Percentiles rank a stretch among this genome's conserved stretches.
Evolutionary conservation across 345 rosid genomes (phyloP).

Genomic region (Gossypium longicalyx): DNA sequence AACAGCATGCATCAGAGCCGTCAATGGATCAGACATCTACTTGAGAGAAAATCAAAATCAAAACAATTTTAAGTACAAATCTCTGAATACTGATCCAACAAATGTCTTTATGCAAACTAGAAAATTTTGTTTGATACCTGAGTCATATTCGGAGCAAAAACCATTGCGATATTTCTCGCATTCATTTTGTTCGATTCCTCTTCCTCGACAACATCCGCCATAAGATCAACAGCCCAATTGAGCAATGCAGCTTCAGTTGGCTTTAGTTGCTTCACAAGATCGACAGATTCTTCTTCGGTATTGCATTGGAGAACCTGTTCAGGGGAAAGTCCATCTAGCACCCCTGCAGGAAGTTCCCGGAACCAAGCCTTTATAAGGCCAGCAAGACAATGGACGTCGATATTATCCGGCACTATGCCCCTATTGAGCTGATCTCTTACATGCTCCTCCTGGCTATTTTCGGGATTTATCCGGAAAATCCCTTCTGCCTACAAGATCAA

Average conservation of each 20-base stretch:
- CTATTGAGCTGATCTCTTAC: constrained; percentile 87
- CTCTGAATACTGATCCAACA: neutral
- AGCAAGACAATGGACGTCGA: constrained; percentile 94
- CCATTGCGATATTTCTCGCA: constrained; percentile 95
- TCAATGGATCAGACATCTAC: constrained; percentile 91
- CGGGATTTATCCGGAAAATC: constrained; percentile 92
- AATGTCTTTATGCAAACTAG: too few relatives aligned
- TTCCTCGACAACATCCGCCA: constrained; percentile 95
- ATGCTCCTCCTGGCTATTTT: constrained; percentile 89
- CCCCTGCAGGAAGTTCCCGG: constrained; percentile 91
- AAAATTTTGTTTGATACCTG: constrained; percentile 40
- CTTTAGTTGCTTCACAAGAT: constrained; percentile 72
- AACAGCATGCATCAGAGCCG: constrained; percentile 94
- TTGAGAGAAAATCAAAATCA: constrained; percentile 9
- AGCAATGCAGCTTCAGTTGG: constrained; percentile 88
- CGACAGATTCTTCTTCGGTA: constrained; percentile 38
- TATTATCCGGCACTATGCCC: constrained; percentile 79
- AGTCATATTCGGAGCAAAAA: constrained; percentile 94
- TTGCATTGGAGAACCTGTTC: constrained; percentile 60
- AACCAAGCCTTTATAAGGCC: constrained; percentile 99
- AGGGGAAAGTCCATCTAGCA: constrained; percentile 90
- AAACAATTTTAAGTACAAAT: neutral
- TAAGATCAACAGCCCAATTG: constrained; percentile 82
- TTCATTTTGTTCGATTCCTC: constrained; percentile 92
- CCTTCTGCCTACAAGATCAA: constrained; percentile 73